Evolutionary conservation across 805 yeast genomes (phyloP).

Genomic region (Yamadazyma ubonensis): DNA sequence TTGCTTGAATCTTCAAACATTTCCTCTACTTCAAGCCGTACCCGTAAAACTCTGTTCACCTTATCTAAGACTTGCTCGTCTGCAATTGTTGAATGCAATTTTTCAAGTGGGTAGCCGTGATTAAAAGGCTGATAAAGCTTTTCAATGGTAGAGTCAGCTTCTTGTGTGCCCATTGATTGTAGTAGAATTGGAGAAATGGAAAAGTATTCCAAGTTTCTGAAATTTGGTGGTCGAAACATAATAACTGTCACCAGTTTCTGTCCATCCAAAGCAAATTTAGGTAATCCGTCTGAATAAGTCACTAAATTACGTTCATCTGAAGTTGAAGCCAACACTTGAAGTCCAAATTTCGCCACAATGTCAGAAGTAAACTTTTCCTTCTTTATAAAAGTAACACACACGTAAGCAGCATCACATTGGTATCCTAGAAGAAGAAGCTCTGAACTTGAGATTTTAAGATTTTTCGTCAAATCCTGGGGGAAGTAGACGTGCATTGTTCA

Average conservation of each 20-base stretch:
- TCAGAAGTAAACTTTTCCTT: too few species aligned
- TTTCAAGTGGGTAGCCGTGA: not conserved
- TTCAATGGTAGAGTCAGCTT: not conserved
- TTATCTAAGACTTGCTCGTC: slow-evolving; percentile 32
- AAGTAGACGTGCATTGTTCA: slow-evolving; percentile 28
- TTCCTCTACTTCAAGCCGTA: slow-evolving; percentile 12
- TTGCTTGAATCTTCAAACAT: too few species aligned
- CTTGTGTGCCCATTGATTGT: slow-evolving; percentile 41
- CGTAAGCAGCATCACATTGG: slow-evolving; percentile 7
- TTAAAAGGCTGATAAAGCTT: not conserved
- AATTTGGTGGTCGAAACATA: slow-evolving; percentile 69
- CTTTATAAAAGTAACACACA: slow-evolving; percentile 6
- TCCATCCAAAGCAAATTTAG: not conserved
- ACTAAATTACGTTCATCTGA: not conserved
- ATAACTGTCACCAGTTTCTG: slow-evolving; percentile 14
- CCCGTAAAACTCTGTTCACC: slow-evolving; percentile 29
- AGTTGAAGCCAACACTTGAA: slow-evolving; percentile 6
- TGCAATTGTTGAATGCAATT: slow-evolving; percentile 20
- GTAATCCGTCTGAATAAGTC: not conserved
- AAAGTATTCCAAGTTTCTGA: slow-evolving; percentile 70
- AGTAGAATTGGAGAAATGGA: slow-evolving; percentile 72
- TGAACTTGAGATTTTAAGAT: not conserved
- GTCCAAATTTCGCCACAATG: not conserved
- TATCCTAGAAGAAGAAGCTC: slow-evolving; percentile 11
- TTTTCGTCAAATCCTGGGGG: slow-evolving; percentile 29